phyloP scores from a whole-genome alignment of 2,329 filamentous ascomycete genomes.

The Sporothrix globosa region DNA sequence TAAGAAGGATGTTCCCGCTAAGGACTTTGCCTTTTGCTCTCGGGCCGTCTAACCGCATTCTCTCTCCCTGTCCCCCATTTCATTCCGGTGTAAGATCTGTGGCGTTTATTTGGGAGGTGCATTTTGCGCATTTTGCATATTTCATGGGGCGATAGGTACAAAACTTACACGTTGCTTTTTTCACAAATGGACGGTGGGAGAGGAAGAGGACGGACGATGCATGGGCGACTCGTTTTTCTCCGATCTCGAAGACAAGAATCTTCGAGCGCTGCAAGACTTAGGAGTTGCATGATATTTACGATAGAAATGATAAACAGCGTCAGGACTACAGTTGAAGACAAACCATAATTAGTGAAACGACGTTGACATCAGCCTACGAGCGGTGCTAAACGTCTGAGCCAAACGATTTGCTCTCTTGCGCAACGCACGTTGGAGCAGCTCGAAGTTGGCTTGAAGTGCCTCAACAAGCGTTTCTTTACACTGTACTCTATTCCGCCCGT shows the following conservation, averaged over 20 bases:
- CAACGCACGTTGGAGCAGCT: neutral
- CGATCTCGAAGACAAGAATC: slow-evolving; percentile 7
- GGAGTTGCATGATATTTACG: slow-evolving; percentile 17
- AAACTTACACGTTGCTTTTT: neutral
- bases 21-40: neutral
- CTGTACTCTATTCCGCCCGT: no score
- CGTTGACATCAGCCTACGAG: neutral
- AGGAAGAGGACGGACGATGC: neutral
- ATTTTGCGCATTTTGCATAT: slow-evolving; percentile 14
- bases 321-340: neutral
- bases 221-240: neutral
- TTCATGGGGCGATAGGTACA: slow-evolving; percentile 1
- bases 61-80: neutral
- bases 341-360: neutral
- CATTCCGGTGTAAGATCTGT: slow-evolving; percentile 1
- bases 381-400: neutral
- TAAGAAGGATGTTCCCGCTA: slow-evolving; percentile 27
- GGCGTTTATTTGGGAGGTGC: slow-evolving; percentile 24
- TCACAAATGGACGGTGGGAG: neutral
- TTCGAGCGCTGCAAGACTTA: neutral
- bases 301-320: slow-evolving; percentile 21
- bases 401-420: neutral
- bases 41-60: neutral
- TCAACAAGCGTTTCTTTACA: no score
- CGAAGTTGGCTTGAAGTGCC: neutral